Base-by-base conservation (phyloP, 2,329 filamentous ascomycete species). In the Moelleriella libera region DNA sequence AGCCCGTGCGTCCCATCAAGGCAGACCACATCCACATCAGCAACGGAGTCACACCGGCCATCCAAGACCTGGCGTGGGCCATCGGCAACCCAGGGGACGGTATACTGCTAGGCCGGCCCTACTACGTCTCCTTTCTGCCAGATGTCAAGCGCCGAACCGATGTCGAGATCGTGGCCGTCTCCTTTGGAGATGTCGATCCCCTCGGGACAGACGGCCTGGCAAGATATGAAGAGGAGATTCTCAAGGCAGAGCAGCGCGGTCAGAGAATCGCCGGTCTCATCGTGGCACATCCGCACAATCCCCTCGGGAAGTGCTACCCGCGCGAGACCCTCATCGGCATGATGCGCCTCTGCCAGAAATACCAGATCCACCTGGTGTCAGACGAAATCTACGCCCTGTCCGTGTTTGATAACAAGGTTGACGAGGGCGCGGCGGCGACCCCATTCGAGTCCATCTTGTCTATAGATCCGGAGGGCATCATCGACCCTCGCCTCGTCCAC, bases 361-460 rank as follows among this genome's bases (percentile, higher is more conserved):
- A 78, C 51, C 51, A 63, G 3, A 58, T 79, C 57, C 66, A 80
- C 52, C 60, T 80, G 39, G 67, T 80, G 56, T 70, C 68, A 52
- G 66, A 69, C 46, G 67, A 69, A 53, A 67, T 69, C 37, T 69
- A 80, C 54, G 76, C 74, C 2, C 55, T 75, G 5, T 77, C 75
- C 0, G 60, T 70, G 1, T 80, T 68, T 56, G 50, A 64, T 6
- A 75, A 69, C 50, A 58, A 48, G 0, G 44, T 63, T 10, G 63
- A 65, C 46, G 37, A 47, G 6, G 40, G n/a, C 40, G 40, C 40
- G 40, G 41, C 54, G 10, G 34, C 48, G 4, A 0, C 53, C 72
- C 56, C 61, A 0, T 78, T 78, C 49, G 63, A 65, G 8, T 77
- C 73, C 0, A 58, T 61, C 0, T 58, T 75, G 2, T 63, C 70